Evolutionary conservation across 2,329 filamentous ascomycete genomes (phyloP), one percentile per base, ranked within the genome.

Genomic region (Claviceps fusiformis): DNA sequence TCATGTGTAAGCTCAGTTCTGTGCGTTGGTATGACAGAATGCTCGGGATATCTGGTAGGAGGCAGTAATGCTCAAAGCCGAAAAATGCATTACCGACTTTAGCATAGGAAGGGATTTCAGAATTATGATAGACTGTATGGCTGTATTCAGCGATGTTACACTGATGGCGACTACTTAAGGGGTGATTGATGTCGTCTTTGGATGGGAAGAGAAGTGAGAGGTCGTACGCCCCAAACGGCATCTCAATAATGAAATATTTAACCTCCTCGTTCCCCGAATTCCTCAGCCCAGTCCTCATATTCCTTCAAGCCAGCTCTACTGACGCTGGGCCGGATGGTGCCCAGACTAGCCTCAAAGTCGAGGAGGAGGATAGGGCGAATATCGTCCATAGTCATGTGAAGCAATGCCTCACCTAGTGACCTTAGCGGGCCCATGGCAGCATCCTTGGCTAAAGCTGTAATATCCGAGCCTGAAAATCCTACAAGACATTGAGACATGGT

Each of bases 381-480:
- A 62, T 97, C 83, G 58, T 98, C 93, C 80, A 93, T 95, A 0
- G 86, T 87, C 77, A 95, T 97, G 60, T 88, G 84, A 39, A 98
- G 76, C 35, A 98, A 73, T 45, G 87, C 89, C 67, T 97, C 93
- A 31, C 93, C 93, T 2, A 97, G 75, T 54, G 89, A 92, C 37
- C 93, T 82, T 13, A 98, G 74, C 0, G 93, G 93, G 0, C 93
- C 92, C 93, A 98, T 98, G 3, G 93, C 93, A 9, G 93, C 93
- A 67, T 98, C 93, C 71, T 98, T 98, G 8, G 93, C 93, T 9
- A 98, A 75, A 1, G 93, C 91, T 27, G 93, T 97, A 60, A 98
- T 95, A 65, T 98, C 93, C 2, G 90, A 95, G 48, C 93, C 93
- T 9, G 90, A 96, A 71, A 95, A 98, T n/a, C 90, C 91, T 96